Conservation (phyloP, 257 asterid genomes). For the Nicotiana benthamiana region DNA sequence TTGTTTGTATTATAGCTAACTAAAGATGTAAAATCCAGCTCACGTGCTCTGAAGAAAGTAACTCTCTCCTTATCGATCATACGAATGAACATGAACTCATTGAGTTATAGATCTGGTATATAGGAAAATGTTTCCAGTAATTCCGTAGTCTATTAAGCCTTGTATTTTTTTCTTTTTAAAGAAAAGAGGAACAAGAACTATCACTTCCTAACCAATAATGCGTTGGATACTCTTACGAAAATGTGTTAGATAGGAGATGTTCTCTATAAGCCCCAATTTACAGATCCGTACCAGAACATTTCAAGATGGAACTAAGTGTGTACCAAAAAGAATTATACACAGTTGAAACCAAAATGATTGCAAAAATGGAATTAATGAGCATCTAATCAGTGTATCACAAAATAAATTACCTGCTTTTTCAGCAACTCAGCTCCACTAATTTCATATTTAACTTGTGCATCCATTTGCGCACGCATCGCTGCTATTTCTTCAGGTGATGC, state of each 20-base stretch:
- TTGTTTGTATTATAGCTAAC: background rate
- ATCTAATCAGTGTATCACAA: background rate
- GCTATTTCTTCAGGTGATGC: constrained; percentile 91
- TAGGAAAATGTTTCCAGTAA: background rate
- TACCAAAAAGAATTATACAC: background rate
- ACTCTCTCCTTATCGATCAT: background rate
- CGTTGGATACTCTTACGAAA: background rate
- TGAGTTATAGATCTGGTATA: background rate
- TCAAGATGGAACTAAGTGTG: background rate
- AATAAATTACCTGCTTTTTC: constrained; percentile 68
- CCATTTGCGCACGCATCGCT: constrained; percentile 66
- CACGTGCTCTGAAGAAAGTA: background rate
- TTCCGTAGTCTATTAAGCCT: background rate
- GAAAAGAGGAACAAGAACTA: background rate
- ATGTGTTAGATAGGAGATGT: background rate
- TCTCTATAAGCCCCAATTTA: background rate
- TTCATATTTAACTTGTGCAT: constrained; percentile 75
- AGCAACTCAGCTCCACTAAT: constrained; percentile 78
- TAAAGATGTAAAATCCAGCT: background rate
- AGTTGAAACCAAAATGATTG: background rate
- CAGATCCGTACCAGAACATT: background rate
- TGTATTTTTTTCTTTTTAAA: background rate
- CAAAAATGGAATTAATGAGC: background rate
- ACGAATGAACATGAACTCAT: background rate
- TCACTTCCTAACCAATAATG: background rate